phyloP scores from a whole-genome alignment of 1,284 basidiomycete species.

The Farysia itapuensis region DNA sequence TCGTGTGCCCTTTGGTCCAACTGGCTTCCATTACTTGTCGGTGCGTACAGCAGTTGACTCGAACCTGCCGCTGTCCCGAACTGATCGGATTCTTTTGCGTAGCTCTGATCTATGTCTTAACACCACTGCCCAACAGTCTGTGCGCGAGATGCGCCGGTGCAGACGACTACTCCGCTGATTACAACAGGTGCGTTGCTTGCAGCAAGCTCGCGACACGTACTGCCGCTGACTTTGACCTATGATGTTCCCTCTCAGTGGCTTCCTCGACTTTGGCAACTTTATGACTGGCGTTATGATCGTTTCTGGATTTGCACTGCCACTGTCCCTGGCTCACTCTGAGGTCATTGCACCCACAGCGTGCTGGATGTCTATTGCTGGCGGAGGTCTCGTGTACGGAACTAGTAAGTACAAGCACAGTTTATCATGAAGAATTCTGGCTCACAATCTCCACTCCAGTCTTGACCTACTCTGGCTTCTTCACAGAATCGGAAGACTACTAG shows the following conservation, averaged over 20 bases:
- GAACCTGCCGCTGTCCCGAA: neutral
- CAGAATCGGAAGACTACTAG: slow-evolving; percentile 45
- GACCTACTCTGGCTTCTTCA: slow-evolving; percentile 54
- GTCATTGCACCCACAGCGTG: slow-evolving; percentile 83
- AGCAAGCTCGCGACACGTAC: no score
- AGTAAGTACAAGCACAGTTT: slow-evolving; percentile 67
- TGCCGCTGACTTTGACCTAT: no score
- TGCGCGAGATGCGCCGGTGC: slow-evolving; percentile 64
- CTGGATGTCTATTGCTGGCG: slow-evolving; percentile 90
- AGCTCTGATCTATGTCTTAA: slow-evolving; percentile 93
- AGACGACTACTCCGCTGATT: slow-evolving; percentile 66
- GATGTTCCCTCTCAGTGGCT: slow-evolving; percentile 30
- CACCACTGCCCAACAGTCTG: slow-evolving; percentile 90
- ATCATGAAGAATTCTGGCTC: neutral
- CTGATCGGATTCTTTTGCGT: slow-evolving; percentile 2
- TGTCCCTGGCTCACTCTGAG: slow-evolving; percentile 87
- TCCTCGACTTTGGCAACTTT: slow-evolving; percentile 89
- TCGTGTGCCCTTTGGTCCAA: slow-evolving; percentile 94
- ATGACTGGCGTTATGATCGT: slow-evolving; percentile 83
- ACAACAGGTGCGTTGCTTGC: slow-evolving; percentile 62
- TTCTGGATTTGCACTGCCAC: slow-evolving; percentile 87
- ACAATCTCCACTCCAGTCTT: slow-evolving; percentile 18
- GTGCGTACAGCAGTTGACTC: slow-evolving; percentile 65
- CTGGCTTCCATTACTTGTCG: slow-evolving; percentile 95
- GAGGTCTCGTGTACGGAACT: slow-evolving; percentile 93